Evolutionary conservation across 2,329 filamentous ascomycete genomes (phyloP), one percentile per base, ranked within the genome.

Genomic region (Neurospora sp.): DNA sequence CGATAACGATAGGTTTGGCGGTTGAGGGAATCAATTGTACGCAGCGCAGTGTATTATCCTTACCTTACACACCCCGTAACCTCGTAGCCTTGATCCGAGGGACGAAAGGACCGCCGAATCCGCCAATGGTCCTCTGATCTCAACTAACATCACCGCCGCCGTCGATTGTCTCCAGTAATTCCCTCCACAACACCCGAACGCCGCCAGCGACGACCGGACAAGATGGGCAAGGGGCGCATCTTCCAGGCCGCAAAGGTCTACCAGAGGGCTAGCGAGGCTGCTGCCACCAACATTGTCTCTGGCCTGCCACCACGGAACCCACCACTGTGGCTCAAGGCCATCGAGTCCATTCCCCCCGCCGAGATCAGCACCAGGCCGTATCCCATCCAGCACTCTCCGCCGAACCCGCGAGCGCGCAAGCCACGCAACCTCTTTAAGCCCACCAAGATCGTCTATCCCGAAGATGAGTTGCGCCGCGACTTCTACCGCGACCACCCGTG

Each of bases 401-500:
- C 74, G 4, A 77, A 81, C 71, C 78, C 79, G n/a, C 68, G 85
- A 76, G 81, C 82, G 68, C 83, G 85, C 78, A 91, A 90, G 79
- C 85, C 91, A 38, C 93, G 88, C 80, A 88, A 89, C 75, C 82
- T 97, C 75, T 98, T 94, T 83, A 88, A 89, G 75, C 96, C 96
- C 1, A 87, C 93, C 73, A 82, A 84, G 70, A 89, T 99, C 73
- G 83, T 82, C 69, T 97, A 96, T 79, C 88, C 91, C 71, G 96
- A 99, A 80, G 96, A 99, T 81, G 81, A 83, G 71, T 84, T 99
- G 77, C 90, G 96, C 73, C 84, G 82, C 74, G 88, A 89, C 37
- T 99, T 98, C 82, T 99, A 92, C 83, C 88, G 86, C 77, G 95
- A 99, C 80, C 96, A 99, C 79, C 96, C 96, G 5, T 99, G 96